Conservation (phyloP, 2,329 filamentous ascomycete species). For the Tolypocladium guangdongense region DNA sequence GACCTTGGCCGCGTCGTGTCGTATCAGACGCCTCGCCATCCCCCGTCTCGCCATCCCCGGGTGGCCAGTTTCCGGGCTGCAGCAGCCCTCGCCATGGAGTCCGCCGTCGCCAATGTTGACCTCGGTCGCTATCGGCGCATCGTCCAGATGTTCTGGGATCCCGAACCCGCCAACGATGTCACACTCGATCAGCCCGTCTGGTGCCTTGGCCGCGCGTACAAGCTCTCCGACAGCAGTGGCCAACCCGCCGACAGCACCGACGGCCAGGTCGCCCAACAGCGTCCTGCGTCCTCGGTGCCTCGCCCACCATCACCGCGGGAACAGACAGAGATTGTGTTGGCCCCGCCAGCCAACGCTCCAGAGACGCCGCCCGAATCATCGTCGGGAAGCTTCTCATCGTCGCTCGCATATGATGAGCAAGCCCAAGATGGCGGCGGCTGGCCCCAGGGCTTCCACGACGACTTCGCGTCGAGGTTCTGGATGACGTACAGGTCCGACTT, state of each 20-base stretch:
- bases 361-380: slow-evolving; percentile 38
- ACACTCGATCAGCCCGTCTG: slow-evolving; percentile 61
- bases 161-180: slow-evolving; percentile 72
- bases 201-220: slow-evolving; percentile 58
- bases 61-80: not conserved
- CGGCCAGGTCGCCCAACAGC: slow-evolving; percentile 4
- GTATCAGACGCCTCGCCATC: not conserved
- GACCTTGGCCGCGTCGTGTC: not conserved
- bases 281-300: slow-evolving; percentile 4
- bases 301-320: slow-evolving; percentile 4
- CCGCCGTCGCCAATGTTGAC: slow-evolving; percentile 48
- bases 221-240: slow-evolving; percentile 18
- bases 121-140: slow-evolving; percentile 68
- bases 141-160: slow-evolving; percentile 88
- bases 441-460: slow-evolving; percentile 77
- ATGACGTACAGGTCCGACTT: slow-evolving; percentile 94
- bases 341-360: slow-evolving; percentile 17
- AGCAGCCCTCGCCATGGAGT: slow-evolving; percentile 18
- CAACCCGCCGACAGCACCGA: slow-evolving; percentile 12
- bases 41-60: not conserved
- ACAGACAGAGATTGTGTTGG: slow-evolving; percentile 8
- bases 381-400: slow-evolving; percentile 41
- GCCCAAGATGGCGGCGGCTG: slow-evolving; percentile 52
- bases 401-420: slow-evolving; percentile 35
- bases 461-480: slow-evolving; percentile 91